Evolutionary conservation across 2,329 filamentous ascomycete species (phyloP).

Genomic region (Chaetomium sp.): DNA sequence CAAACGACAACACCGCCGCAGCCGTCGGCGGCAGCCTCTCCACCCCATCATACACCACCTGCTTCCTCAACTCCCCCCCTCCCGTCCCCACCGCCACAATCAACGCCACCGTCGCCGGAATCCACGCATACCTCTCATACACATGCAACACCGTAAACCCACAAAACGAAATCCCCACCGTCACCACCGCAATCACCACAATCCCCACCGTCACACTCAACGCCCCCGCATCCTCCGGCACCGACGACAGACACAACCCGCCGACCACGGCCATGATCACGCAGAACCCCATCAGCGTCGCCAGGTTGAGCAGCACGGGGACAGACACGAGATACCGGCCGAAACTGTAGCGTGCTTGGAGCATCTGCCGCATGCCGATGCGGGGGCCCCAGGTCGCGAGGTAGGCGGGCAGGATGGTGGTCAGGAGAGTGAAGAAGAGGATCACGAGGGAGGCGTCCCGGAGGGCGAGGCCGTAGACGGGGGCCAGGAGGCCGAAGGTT

Average conservation of each 20-base stretch:
- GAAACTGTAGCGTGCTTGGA: conserved; percentile 58
- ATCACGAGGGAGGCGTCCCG: conserved; percentile 53
- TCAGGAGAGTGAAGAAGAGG: conserved; percentile 55
- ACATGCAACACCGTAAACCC: conserved; percentile 52
- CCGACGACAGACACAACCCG: conserved; percentile 51
- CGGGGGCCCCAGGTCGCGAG: conserved; percentile 53
- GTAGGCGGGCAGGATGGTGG: conserved; percentile 48
- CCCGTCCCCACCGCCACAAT: conserved; percentile 50
- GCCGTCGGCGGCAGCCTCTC: conserved; percentile 34
- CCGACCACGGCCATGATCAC: conserved; percentile 56
- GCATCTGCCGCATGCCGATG: conserved; percentile 60
- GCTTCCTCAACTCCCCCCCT: conserved; percentile 42
- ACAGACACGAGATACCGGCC: conserved; percentile 52
- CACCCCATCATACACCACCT: conserved; percentile 32
- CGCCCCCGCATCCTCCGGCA: conserved; percentile 34
- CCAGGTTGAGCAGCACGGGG: conserved; percentile 56
- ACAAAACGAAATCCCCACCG: conserved; percentile 55
- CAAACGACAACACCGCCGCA: conserved; percentile 46
- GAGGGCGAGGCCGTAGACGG: conserved; percentile 46
- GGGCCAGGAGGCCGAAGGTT: conserved; percentile 58
- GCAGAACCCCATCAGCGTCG: conserved; percentile 57
- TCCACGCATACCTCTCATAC: conserved; percentile 53
- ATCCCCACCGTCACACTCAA: conserved; percentile 52
- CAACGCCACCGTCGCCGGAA: conserved; percentile 49
- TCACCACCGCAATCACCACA: conserved; percentile 51